Conservation (phyloP, 768 basidiomycete genomes). For the Jaapia argillacea region DNA sequence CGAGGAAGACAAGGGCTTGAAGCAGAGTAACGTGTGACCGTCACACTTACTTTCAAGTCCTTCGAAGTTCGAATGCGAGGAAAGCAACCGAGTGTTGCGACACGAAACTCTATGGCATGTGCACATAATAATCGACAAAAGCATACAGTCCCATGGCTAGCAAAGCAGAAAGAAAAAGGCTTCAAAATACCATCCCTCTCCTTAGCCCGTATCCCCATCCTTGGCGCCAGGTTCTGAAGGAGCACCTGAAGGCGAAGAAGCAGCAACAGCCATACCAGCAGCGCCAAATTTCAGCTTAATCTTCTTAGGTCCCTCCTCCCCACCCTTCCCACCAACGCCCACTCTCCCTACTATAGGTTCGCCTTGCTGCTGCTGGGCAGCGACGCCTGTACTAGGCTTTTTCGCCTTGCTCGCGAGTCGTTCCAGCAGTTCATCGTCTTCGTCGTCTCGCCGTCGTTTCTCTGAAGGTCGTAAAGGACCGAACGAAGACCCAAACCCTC, state of each 20-base stretch:
- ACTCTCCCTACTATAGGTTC: no score
- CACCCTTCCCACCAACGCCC: no score
- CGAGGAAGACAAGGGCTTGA: no score
- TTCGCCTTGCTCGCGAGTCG: not conserved
- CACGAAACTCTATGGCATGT: no score
- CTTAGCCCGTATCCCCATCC: constrained; percentile 69
- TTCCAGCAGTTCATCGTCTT: constrained; percentile 24
- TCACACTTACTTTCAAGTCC: no score
- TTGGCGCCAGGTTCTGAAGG: constrained; percentile 60
- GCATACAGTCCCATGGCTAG: no score
- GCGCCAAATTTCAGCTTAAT: constrained; percentile 65
- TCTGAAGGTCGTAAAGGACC: constrained; percentile 51
- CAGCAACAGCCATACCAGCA: constrained; percentile 25
- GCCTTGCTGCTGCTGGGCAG: constrained; percentile 25
- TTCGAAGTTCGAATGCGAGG: no score
- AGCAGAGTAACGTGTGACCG: no score
- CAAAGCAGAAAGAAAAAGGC: no score
- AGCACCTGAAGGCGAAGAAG: constrained; percentile 23
- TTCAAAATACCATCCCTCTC: no score
- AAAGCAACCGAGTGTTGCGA: no score
- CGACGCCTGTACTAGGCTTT: constrained; percentile 4
- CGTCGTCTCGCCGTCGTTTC: constrained; percentile 34
- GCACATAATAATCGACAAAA: no score
- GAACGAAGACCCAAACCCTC: constrained; percentile 14
- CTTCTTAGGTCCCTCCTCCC: constrained; percentile 55